Evolutionary conservation across 2,329 filamentous ascomycete species (phyloP).

Genomic region (Monosporascus sp.): DNA sequence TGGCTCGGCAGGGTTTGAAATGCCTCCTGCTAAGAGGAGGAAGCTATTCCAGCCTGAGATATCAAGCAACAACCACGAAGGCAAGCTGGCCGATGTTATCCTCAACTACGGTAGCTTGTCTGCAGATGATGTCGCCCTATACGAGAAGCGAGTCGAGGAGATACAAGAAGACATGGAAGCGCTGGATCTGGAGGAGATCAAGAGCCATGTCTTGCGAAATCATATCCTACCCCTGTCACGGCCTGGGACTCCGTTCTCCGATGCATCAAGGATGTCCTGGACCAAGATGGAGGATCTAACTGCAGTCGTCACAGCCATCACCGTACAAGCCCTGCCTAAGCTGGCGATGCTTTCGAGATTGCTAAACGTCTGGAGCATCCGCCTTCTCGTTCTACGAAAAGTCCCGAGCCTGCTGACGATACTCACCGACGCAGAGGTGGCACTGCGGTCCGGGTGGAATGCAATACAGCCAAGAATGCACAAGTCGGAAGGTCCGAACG

Average conservation of each 20-base stretch:
- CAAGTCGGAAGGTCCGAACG: slow-evolving; percentile 6
- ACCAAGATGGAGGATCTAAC: slow-evolving; percentile 82
- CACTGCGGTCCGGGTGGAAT: slow-evolving; percentile 62
- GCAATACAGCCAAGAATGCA: slow-evolving; percentile 39
- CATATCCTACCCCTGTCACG: slow-evolving; percentile 62
- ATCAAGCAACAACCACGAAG: slow-evolving; percentile 4
- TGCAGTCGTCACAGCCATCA: slow-evolving; percentile 83
- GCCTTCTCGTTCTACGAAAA: slow-evolving; percentile 68
- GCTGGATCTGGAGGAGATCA: slow-evolving; percentile 79
- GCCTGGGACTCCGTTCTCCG: slow-evolving; percentile 40
- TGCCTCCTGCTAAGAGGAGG: slow-evolving; percentile 36
- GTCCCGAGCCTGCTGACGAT: slow-evolving; percentile 63
- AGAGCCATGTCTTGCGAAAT: slow-evolving; percentile 77
- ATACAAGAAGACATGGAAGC: slow-evolving; percentile 65
- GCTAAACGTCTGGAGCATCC: slow-evolving; percentile 72
- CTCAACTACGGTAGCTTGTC: slow-evolving; percentile 67
- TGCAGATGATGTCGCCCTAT: slow-evolving; percentile 55
- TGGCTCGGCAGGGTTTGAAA: slow-evolving; percentile 50
- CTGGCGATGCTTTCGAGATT: slow-evolving; percentile 67
- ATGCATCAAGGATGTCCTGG: slow-evolving; percentile 48
- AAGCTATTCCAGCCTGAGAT: slow-evolving; percentile 26
- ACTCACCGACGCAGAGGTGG: slow-evolving; percentile 60
- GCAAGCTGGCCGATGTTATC: slow-evolving; percentile 13
- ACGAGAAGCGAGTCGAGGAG: slow-evolving; percentile 68
- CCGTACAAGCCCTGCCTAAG: slow-evolving; percentile 81